A percentile compares a stretch with the other conserved stretches of the same genome.
Conservation (phyloP, 345 rosid genomes). For the Zanthoxylum bungeanum region DNA sequence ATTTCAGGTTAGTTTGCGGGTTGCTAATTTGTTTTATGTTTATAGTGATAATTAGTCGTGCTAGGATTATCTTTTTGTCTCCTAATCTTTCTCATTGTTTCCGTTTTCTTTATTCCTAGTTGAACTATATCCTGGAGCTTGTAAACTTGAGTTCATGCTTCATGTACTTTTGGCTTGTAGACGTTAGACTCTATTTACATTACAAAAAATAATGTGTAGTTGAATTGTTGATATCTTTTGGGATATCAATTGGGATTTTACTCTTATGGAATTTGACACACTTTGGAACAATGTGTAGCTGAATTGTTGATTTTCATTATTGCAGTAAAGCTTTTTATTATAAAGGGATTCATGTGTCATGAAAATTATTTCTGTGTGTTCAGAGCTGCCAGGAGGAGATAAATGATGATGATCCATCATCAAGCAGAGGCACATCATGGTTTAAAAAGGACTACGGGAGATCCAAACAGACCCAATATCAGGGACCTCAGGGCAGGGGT, state of each 20-base stretch:
- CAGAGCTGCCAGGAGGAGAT: conserved; percentile 57
- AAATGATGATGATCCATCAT: conserved; percentile 44
- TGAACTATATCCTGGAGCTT: neutral
- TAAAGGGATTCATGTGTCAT: conserved; percentile 7
- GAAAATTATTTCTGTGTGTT: conserved; percentile 9
- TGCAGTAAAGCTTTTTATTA: neutral
- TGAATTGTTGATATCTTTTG: neutral
- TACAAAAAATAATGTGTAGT: too few relatives aligned
- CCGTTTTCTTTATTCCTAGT: neutral
- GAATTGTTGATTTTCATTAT: neutral
- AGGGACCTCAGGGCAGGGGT: conserved; percentile 30
- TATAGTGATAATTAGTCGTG: neutral
- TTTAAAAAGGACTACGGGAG: conserved; percentile 51
- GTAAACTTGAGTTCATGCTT: neutral
- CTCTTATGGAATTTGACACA: neutral
- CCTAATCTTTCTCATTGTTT: neutral
- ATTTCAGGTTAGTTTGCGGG: conserved; percentile 43
- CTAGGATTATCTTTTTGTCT: neutral
- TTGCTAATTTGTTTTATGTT: neutral
- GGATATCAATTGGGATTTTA: too few relatives aligned
- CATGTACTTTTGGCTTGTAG: neutral
- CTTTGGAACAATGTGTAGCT: neutral
- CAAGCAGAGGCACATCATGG: conserved; percentile 57
- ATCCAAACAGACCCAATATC: conserved; percentile 39
- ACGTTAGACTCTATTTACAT: neutral